A percentile compares a stretch with the other conserved stretches of the same genome.
phyloP scores from a whole-genome alignment of 139 green algal species.

The Coelastrella sp. region DNA sequence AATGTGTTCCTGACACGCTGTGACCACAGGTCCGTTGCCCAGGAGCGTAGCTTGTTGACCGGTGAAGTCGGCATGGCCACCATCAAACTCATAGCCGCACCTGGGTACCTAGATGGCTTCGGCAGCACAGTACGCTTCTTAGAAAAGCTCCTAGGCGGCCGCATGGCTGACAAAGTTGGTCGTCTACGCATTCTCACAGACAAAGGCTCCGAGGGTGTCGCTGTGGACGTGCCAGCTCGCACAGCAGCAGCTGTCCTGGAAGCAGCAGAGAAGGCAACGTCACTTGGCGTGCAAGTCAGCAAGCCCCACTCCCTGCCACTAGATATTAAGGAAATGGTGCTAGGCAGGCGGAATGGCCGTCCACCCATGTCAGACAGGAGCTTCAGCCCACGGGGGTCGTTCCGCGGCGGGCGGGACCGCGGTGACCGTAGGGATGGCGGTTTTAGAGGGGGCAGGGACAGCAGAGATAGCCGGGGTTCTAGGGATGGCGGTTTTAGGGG shows the following conservation, averaged over 20 bases:
- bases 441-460: background rate
- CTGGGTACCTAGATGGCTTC: slow-evolving; percentile 60
- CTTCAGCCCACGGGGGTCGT: background rate
- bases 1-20: background rate
- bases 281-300: background rate
- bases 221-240: slow-evolving; percentile 87
- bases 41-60: slow-evolving; percentile 80
- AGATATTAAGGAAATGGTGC: slow-evolving; percentile 53
- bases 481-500: slow-evolving; percentile 6
- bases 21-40: slow-evolving; percentile 60
- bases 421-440: background rate
- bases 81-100: slow-evolving; percentile 68
- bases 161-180: slow-evolving; percentile 56
- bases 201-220: slow-evolving; percentile 63
- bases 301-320: slow-evolving; percentile 54
- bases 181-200: slow-evolving; percentile 69
- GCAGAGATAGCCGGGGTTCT: slow-evolving; percentile 15
- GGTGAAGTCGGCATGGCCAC: slow-evolving; percentile 83
- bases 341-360: slow-evolving; percentile 6
- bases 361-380: slow-evolving; percentile 26
- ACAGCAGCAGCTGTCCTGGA: slow-evolving; percentile 24
- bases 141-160: slow-evolving; percentile 8
- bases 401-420: slow-evolving; percentile 1
- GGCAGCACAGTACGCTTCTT: slow-evolving; percentile 17
- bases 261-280: background rate